These are phyloP conservation scores for Dactylellina drechsleri DNA, from an alignment of 2,329 filamentous ascomycete species.

Conservation along the genomic window DNA sequence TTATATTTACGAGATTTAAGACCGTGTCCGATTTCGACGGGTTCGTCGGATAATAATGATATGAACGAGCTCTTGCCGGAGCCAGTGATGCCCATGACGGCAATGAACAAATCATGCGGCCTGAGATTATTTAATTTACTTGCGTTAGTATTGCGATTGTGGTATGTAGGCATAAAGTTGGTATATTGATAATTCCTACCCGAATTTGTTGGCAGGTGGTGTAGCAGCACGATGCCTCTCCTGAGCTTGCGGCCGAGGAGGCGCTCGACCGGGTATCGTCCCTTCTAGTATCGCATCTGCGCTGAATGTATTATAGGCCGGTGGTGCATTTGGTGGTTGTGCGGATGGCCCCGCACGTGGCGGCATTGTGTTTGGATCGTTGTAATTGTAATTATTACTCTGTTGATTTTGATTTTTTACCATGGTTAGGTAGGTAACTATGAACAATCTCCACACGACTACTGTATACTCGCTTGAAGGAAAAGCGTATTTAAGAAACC, in stretches of 20 bases:
- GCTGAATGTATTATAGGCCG: neutral
- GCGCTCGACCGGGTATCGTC: neutral
- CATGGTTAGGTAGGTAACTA: no score
- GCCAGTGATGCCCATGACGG: constrained; percentile 59
- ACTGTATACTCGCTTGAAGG: no score
- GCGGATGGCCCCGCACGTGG: neutral
- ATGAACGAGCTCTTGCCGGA: constrained; percentile 62
- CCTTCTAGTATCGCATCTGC: constrained; percentile 1
- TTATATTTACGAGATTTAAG: constrained; percentile 59
- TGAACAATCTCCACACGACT: no score
- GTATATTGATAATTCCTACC: no score
- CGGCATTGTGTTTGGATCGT: constrained; percentile 10
- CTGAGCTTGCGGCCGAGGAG: neutral
- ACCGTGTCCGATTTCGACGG: constrained; percentile 60
- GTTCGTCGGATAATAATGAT: constrained; percentile 59
- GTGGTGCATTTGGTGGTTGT: no score
- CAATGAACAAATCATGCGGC: constrained; percentile 10
- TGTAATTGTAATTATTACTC: neutral
- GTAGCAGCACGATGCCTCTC: neutral
- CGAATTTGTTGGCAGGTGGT: no score
- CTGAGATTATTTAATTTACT: no score
- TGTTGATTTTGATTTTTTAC: no score
- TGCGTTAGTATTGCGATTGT: no score
- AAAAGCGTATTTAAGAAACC: no score
- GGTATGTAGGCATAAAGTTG: no score